phyloP scores from a whole-genome alignment of 2,329 filamentous ascomycete species.

The Falciphora oryzae region DNA sequence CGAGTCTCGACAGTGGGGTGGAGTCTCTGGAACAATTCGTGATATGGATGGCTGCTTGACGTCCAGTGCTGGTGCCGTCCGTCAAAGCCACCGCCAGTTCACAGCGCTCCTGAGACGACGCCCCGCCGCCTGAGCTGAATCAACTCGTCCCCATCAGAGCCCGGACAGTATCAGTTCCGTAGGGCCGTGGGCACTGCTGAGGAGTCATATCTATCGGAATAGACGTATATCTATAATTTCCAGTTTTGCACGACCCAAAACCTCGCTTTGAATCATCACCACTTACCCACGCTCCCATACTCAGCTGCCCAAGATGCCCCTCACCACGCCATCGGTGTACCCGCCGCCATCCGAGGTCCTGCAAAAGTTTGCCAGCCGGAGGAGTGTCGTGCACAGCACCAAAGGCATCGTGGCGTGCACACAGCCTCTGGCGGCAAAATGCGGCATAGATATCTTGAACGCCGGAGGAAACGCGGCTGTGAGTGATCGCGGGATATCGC shows the following conservation, averaged over 20 bases:
- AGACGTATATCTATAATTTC: not conserved
- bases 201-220: not conserved
- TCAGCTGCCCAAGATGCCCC: slow-evolving; percentile 35
- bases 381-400: slow-evolving; percentile 87
- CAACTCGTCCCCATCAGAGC: too few relatives aligned
- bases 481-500: slow-evolving; percentile 29
- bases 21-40: not conserved
- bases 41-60: not conserved
- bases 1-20: not conserved
- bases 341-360: slow-evolving; percentile 44
- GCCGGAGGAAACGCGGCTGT: slow-evolving; percentile 89
- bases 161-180: not conserved
- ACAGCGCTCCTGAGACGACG: too few relatives aligned
- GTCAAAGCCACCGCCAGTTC: not conserved
- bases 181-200: not conserved
- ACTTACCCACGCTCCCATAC: not conserved
- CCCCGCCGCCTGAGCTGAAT: too few relatives aligned
- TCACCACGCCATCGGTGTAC: slow-evolving; percentile 40
- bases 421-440: slow-evolving; percentile 80
- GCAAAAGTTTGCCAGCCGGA: slow-evolving; percentile 58
- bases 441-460: slow-evolving; percentile 72
- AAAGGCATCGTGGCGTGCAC: slow-evolving; percentile 85
- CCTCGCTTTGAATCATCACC: not conserved
- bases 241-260: not conserved
- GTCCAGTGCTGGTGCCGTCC: not conserved